Evolutionary conservation across 257 asterid genomes (phyloP).

Genomic region (Nicotiana otophora): DNA sequence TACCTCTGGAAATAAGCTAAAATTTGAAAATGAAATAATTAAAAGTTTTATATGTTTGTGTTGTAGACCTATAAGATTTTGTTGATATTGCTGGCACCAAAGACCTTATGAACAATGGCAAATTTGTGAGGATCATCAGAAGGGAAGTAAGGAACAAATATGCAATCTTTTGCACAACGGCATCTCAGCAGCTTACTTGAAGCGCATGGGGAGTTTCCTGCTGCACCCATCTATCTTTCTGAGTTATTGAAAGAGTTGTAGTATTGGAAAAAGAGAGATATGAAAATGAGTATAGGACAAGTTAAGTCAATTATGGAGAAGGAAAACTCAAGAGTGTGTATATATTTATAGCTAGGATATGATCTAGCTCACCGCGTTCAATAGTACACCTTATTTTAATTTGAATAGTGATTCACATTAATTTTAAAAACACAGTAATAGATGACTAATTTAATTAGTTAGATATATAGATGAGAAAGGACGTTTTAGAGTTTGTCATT

Average conservation of each 20-base stretch:
- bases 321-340: background rate
- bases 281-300: too few relatives aligned
- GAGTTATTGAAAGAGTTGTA: background rate
- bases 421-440: background rate
- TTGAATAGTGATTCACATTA: background rate
- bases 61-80: conserved; percentile 54
- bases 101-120: conserved; percentile 65
- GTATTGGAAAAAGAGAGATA: background rate
- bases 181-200: conserved; percentile 63
- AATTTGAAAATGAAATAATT: too few relatives aligned
- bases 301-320: background rate
- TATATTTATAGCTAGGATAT: background rate
- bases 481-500: background rate
- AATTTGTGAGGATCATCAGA: conserved; percentile 57
- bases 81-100: conserved; percentile 67
- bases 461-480: background rate
- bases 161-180: conserved; percentile 58
- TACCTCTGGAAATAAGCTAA: too few relatives aligned
- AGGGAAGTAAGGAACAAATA: conserved; percentile 56
- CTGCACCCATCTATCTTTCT: background rate
- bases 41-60: too few relatives aligned
- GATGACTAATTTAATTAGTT: background rate
- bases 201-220: conserved; percentile 44
- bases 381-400: background rate
- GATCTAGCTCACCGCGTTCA: background rate